These are phyloP conservation scores for Phytopythium vexans DNA, from an alignment of 352 stramenopile genomes.

Conservation along the genomic window DNA sequence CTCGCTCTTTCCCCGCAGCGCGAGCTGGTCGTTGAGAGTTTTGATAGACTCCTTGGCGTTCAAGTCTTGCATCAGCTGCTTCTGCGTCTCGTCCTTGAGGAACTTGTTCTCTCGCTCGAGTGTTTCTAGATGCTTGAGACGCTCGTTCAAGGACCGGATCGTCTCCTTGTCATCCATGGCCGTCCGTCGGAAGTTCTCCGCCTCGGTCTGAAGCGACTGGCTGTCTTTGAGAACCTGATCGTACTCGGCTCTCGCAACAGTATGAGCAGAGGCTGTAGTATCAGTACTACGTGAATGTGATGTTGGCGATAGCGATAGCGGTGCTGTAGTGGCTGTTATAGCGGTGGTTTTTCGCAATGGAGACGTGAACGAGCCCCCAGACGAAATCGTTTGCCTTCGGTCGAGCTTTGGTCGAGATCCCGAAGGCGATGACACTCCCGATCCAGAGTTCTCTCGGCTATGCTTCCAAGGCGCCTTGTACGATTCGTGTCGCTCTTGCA, in stretches of 20 bases:
- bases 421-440: neutral
- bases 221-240: conserved; percentile 43
- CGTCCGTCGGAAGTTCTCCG: conserved; percentile 12
- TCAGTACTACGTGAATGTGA: conserved; percentile 3
- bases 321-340: neutral
- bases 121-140: conserved; percentile 33
- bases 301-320: no score
- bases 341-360: conserved; percentile 4
- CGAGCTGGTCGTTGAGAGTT: conserved; percentile 49
- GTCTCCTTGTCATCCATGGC: conserved; percentile 31
- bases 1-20: conserved; percentile 52
- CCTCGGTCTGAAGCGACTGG: conserved; percentile 16
- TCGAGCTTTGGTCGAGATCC: neutral
- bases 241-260: conserved; percentile 23
- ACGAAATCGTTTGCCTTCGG: conserved; percentile 3
- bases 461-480: neutral
- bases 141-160: conserved; percentile 35
- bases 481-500: neutral
- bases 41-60: conserved; percentile 49
- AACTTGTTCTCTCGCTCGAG: conserved; percentile 51
- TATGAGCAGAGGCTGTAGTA: neutral
- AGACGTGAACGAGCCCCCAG: conserved; percentile 4
- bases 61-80: conserved; percentile 54
- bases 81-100: conserved; percentile 62
- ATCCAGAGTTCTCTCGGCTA: conserved; percentile 3